Percentiles rank a stretch among this genome's conserved stretches.
Evolutionary conservation across 352 stramenopile genomes (phyloP).

Genomic region (Globisporangium polare): DNA sequence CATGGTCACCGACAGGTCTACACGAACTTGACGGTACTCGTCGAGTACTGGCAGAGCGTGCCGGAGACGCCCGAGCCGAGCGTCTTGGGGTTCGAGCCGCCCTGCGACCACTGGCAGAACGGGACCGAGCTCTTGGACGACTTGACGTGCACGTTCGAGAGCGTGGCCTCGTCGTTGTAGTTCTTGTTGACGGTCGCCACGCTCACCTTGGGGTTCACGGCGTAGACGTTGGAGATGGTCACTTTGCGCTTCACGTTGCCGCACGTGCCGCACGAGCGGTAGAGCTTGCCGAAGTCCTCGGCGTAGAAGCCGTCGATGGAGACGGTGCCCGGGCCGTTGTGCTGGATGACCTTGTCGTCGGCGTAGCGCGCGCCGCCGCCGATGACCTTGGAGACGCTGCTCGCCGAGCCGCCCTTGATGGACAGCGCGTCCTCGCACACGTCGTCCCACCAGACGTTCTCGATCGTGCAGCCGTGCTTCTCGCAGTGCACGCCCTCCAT

Average conservation of each 20-base stretch:
- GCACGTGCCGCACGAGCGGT: constrained; percentile 26
- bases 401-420: constrained; percentile 25
- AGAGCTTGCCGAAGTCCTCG: constrained; percentile 28
- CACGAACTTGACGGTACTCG: constrained; percentile 10
- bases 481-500: too few relatives aligned
- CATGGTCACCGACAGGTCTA: too few relatives aligned
- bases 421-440: constrained; percentile 25
- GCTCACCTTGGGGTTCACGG: constrained; percentile 18
- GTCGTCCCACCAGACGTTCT: constrained; percentile 35
- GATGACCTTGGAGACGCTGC: constrained; percentile 18
- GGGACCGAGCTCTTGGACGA: constrained; percentile 5
- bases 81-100: constrained; percentile 2
- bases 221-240: constrained; percentile 20
- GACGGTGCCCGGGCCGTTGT: constrained; percentile 21
- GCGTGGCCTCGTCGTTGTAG: constrained; percentile 18
- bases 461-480: constrained; percentile 11
- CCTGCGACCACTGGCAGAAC: constrained; percentile 18
- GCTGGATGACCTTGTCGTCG: constrained; percentile 31
- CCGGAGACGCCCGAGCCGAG: constrained; percentile 11
- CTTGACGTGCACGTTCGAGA: constrained; percentile 22
- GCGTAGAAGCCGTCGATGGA: constrained; percentile 27
- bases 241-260: constrained; percentile 18
- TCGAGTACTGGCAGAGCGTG: constrained; percentile 14
- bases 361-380: constrained; percentile 23
- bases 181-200: constrained; percentile 24